Evolutionary conservation across 139 green algal genomes (phyloP).

Genomic region (Nannochloris sp.): DNA sequence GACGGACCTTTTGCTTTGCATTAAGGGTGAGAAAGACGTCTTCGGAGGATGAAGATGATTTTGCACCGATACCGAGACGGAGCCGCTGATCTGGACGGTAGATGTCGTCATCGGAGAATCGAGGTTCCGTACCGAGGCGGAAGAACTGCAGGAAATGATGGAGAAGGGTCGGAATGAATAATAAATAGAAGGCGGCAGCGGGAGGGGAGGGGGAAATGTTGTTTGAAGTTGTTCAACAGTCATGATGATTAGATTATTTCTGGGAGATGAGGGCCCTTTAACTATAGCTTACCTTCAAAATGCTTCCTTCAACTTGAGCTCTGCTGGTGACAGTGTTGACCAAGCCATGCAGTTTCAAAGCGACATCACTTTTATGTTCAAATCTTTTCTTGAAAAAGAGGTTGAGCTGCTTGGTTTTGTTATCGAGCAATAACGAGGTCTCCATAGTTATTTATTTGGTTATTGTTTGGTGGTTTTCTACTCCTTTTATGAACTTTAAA

Average conservation of each 20-base stretch:
- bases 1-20: constrained; percentile 26
- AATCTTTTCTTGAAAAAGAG: constrained; percentile 20
- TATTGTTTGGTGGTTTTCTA: no score
- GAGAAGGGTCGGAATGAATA: background rate
- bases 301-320: background rate
- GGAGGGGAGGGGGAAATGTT: no score
- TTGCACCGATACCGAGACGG: constrained; percentile 14
- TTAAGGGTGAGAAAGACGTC: constrained; percentile 10
- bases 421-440: constrained; percentile 2
- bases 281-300: constrained; percentile 8
- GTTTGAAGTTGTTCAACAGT: background rate
- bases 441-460: no score
- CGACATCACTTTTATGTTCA: background rate
- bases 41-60: constrained; percentile 11
- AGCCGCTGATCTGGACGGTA: constrained; percentile 24
- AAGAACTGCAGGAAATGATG: constrained; percentile 13
- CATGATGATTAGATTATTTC: background rate
- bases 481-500: no score
- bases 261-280: background rate
- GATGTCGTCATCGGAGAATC: background rate
- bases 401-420: constrained; percentile 1
- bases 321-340: constrained; percentile 18
- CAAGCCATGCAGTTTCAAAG: constrained; percentile 12
- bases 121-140: background rate
- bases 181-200: no score